These are phyloP conservation scores for Lyophyllum decastes DNA, from an alignment of 768 basidiomycete genomes.

Conservation along the genomic window DNA sequence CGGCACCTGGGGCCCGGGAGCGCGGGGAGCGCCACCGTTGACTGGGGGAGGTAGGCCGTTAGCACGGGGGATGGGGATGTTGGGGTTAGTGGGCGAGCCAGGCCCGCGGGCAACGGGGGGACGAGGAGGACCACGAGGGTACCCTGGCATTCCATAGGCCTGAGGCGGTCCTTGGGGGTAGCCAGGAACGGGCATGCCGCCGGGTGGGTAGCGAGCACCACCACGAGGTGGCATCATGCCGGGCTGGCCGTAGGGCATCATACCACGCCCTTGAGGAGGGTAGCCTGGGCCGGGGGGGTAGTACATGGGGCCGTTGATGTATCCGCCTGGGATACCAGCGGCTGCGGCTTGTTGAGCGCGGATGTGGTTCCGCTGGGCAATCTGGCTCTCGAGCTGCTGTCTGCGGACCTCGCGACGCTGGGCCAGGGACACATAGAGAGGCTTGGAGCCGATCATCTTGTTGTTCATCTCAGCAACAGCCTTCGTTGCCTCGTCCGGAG, in stretches of 20 bases:
- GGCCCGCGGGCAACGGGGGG: conserved; percentile 67
- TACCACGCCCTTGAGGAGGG: conserved; percentile 78
- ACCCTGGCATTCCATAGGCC: conserved; percentile 69
- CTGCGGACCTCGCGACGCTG: conserved; percentile 97
- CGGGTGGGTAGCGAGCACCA: conserved; percentile 29
- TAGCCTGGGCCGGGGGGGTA: conserved; percentile 82
- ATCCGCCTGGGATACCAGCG: conserved; percentile 78
- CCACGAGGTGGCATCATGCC: conserved; percentile 88
- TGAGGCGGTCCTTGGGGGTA: conserved; percentile 59
- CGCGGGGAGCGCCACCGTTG: conserved; percentile 55
- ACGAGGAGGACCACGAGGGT: conserved; percentile 61
- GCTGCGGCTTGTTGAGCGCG: conserved; percentile 95
- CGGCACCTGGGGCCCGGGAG: conserved; percentile 23
- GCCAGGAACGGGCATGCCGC: conserved; percentile 70
- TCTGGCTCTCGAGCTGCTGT: conserved; percentile 98
- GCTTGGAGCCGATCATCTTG: conserved; percentile 99
- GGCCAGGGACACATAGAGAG: conserved; percentile 96
- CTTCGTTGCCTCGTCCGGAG: conserved; percentile 98
- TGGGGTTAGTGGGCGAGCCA: conserved; percentile 67
- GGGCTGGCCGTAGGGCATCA: conserved; percentile 82
- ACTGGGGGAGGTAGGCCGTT: conserved; percentile 41
- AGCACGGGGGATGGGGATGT: conserved; percentile 64
- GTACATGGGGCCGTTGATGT: conserved; percentile 86
- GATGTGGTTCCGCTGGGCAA: conserved; percentile 96
- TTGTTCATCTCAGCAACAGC: conserved; percentile 99